These are phyloP conservation scores for Aspergillus proliferans DNA, from an alignment of 2,329 filamentous ascomycete genomes.

Conservation along the genomic window DNA sequence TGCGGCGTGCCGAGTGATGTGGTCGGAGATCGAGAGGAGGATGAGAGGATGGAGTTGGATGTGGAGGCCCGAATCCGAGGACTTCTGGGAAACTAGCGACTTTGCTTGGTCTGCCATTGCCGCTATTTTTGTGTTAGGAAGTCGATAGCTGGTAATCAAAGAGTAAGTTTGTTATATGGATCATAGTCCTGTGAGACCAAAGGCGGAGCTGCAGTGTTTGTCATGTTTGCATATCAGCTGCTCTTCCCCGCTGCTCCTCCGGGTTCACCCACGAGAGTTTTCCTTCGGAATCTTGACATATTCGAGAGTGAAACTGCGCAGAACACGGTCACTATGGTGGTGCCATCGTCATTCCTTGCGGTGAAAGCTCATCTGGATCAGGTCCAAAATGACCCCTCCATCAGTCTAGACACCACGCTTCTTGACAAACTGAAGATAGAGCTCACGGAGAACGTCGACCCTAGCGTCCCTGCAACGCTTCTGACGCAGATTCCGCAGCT, in stretches of 20 bases:
- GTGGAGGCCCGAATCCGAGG: conserved; percentile 68
- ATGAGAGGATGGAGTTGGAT: conserved; percentile 88
- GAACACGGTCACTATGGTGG: conserved; percentile 20
- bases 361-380: conserved; percentile 40
- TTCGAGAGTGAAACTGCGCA: background rate
- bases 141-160: background rate
- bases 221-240: conserved; percentile 19
- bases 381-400: conserved; percentile 40
- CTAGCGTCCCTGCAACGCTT: conserved; percentile 31
- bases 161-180: conserved; percentile 3
- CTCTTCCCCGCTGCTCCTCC: conserved; percentile 19
- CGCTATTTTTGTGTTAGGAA: conserved; percentile 1
- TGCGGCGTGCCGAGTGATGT: conserved; percentile 84
- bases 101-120: conserved; percentile 49
- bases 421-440: conserved; percentile 48
- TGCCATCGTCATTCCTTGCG: conserved; percentile 29
- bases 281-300: background rate
- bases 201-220: conserved; percentile 22
- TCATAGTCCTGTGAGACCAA: conserved; percentile 1
- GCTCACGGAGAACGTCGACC: conserved; percentile 31
- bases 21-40: conserved; percentile 92
- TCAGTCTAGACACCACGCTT: conserved; percentile 41
- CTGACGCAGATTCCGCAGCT: conserved; percentile 45
- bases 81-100: conserved; percentile 60
- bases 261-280: background rate